A percentile compares a stretch with the other conserved stretches of the same genome.
These are phyloP conservation scores for Pseudohalonectria lignicola DNA, from an alignment of 2,329 filamentous ascomycete species.

Conservation along the genomic window DNA sequence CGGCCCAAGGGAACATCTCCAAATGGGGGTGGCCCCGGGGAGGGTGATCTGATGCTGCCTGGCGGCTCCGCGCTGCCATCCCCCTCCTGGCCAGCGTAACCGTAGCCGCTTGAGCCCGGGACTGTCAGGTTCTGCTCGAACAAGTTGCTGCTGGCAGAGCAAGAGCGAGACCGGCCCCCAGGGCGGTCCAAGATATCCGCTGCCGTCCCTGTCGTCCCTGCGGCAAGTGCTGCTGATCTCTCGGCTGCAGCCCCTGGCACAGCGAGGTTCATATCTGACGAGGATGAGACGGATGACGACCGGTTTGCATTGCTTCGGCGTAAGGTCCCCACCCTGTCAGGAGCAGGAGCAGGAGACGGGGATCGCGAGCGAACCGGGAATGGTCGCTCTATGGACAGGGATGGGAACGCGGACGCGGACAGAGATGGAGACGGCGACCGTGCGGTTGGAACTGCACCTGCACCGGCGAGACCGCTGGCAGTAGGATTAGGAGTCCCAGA, in stretches of 20 bases:
- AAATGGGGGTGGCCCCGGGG: not conserved
- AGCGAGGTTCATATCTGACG: not conserved
- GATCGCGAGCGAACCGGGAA: too few species aligned
- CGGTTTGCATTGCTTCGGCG: conserved; percentile 1
- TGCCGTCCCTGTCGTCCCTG: too few species aligned
- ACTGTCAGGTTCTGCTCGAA: not conserved
- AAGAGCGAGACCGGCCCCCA: not conserved
- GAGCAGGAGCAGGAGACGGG: not conserved
- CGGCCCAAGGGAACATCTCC: not conserved
- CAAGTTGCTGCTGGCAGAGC: not conserved
- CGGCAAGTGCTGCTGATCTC: not conserved
- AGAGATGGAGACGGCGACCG: not conserved
- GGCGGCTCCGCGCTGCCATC: too few species aligned
- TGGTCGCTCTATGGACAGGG: too few species aligned
- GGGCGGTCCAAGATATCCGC: not conserved
- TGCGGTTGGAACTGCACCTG: not conserved
- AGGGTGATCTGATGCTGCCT: not conserved
- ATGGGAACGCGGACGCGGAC: not conserved
- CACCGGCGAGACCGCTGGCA: not conserved
- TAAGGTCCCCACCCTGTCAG: not conserved
- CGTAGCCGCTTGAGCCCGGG: too few species aligned
- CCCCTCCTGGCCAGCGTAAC: too few species aligned
- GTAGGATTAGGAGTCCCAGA: not conserved
- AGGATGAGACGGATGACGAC: not conserved
- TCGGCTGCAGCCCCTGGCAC: not conserved